Conservation (phyloP, 169 alveolate species). For the Hepatocystis sp. region DNA sequence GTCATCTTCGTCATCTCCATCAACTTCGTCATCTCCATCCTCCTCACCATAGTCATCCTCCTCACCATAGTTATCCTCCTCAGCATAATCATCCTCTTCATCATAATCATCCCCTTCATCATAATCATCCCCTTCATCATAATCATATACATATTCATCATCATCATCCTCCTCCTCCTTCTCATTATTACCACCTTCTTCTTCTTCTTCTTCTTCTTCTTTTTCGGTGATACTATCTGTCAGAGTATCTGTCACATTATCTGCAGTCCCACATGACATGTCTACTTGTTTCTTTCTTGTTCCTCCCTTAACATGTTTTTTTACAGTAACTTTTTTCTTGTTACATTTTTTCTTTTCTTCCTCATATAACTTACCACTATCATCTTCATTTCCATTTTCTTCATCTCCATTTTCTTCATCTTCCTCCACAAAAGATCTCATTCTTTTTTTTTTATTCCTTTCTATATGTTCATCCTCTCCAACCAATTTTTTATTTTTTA, state of each 20-base stretch:
- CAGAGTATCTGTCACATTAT: too few species aligned
- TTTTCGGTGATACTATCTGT: neutral
- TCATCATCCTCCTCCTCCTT: neutral
- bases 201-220: slow-evolving; percentile 5
- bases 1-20: slow-evolving; percentile 1
- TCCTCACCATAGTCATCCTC: neutral
- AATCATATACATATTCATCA: neutral
- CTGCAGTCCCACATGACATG: too few species aligned
- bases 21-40: neutral
- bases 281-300: too few species aligned
- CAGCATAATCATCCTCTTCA: too few species aligned
- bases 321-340: neutral
- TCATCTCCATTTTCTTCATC: neutral
- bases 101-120: neutral
- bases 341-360: too few species aligned
- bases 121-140: neutral
- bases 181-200: neutral
- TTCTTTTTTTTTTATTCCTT: too few species aligned
- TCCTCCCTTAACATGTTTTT: too few species aligned
- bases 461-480: neutral
- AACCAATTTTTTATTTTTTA: neutral
- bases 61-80: neutral
- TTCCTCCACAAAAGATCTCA: too few species aligned
- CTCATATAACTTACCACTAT: neutral
- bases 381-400: neutral